Percentiles rank a stretch among this genome's conserved stretches.
These are phyloP conservation scores for Tolypocladium inflatum DNA, from an alignment of 2,329 filamentous ascomycete species.

Conservation along the genomic window DNA sequence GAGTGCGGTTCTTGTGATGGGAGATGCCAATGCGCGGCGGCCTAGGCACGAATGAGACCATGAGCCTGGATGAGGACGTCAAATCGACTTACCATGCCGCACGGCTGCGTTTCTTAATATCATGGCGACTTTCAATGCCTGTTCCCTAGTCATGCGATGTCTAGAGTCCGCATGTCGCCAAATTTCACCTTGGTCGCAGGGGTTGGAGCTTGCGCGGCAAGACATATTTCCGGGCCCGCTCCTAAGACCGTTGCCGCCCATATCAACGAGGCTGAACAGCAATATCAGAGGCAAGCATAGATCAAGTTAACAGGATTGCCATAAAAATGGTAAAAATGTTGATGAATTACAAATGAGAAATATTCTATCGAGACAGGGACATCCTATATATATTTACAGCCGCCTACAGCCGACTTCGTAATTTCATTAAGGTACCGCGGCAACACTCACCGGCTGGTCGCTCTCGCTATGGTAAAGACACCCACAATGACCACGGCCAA, in stretches of 20 bases:
- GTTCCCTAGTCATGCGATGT: slow-evolving; percentile 7
- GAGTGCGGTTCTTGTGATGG: slow-evolving; percentile 24
- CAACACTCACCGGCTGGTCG: slow-evolving; percentile 40
- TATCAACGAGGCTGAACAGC: too few relatives aligned
- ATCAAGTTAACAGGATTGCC: neutral
- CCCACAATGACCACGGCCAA: slow-evolving; percentile 87
- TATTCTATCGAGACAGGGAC: slow-evolving; percentile 13
- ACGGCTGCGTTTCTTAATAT: slow-evolving; percentile 44
- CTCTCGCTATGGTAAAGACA: slow-evolving; percentile 79
- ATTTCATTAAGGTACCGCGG: slow-evolving; percentile 21
- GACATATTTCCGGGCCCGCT: slow-evolving; percentile 12
- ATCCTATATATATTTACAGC: slow-evolving; percentile 22
- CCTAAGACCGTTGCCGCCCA: neutral
- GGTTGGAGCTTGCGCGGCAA: slow-evolving; percentile 3
- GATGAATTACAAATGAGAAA: slow-evolving; percentile 8
- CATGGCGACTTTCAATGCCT: slow-evolving; percentile 30
- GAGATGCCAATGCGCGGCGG: slow-evolving; percentile 40
- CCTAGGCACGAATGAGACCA: slow-evolving; percentile 23
- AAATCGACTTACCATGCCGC: slow-evolving; percentile 41
- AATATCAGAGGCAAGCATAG: too few relatives aligned
- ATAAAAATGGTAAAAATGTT: neutral
- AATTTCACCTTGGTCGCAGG: slow-evolving; percentile 9
- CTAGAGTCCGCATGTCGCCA: neutral
- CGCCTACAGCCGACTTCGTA: slow-evolving; percentile 19
- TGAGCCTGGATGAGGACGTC: slow-evolving; percentile 3